Evolutionary conservation across 2,329 filamentous ascomycete genomes (phyloP), one percentile per base, ranked within the genome.

Genomic region (Spiromastix sp.): DNA sequence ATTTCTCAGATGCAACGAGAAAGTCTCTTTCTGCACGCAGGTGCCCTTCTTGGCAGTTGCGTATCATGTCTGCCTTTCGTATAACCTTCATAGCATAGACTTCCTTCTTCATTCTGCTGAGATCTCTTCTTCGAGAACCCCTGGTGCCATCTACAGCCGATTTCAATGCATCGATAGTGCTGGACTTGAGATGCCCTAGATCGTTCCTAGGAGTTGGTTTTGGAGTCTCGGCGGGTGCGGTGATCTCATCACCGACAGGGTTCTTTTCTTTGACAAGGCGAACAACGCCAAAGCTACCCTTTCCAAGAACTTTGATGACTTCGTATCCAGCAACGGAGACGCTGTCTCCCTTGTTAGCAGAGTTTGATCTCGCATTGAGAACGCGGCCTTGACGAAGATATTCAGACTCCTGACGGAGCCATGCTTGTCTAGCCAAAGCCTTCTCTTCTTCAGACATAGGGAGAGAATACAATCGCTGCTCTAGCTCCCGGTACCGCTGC

Each of bases 11-110:
- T 4, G 81, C 77, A 17, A 94, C 85, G 5, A 98, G 70, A 45
- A 96, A 93, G 49, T 96, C 91, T 45, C 89, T 70, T 54, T 98
- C 89, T 0, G 87, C 89, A 22, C 85, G 77, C 13, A 98, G 60
- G 60, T 96, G 91, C 0, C 85, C 89, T 59, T 96, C 89, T 61
- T 96, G 91, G 43, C 81, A 81, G 41, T 85, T 91, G 9, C 79
- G 77, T 37, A 96, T 70, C 87, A 95, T 96, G 37, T 85, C 79
- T 1, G 85, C 85, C 55, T 98, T 98, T 39, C 82, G 78, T 46
- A 96, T 96, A 20, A 94, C 83, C 55, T 96, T 96, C 89, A 96
- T 95, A 10, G 91, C 91, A 55, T 81, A 96, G 1, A 94, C 77
- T 38, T 81, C 71, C 33, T 68, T 72, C 38, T 49, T 59, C 24